Conservation (phyloP, 768 basidiomycete species). For the Suillus plorans region DNA sequence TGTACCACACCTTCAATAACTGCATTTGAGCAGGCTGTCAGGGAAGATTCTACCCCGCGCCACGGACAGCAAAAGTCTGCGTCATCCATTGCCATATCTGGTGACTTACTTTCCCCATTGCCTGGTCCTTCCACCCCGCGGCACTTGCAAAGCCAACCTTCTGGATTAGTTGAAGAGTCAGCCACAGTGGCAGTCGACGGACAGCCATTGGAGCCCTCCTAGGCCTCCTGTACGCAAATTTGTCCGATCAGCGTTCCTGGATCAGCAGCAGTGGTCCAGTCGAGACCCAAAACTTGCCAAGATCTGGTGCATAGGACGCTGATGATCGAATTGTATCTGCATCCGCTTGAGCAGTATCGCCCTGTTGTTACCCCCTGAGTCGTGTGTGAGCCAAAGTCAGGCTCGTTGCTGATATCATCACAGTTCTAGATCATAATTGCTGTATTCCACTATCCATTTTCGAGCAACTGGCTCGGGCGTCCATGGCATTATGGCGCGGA, state of each 20-base stretch:
- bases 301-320: conserved; percentile 19
- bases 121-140: conserved; percentile 27
- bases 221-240: conserved; percentile 31
- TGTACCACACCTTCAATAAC: neutral
- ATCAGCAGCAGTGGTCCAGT: conserved; percentile 48
- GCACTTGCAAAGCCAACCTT: conserved; percentile 16
- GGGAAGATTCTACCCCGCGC: conserved; percentile 3
- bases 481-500: neutral
- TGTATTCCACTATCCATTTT: neutral
- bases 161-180: conserved; percentile 5
- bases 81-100: neutral
- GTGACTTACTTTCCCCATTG: conserved; percentile 9
- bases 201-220: conserved; percentile 17
- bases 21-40: conserved; percentile 18
- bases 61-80: neutral
- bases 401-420: neutral
- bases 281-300: conserved; percentile 37
- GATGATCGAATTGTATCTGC: conserved; percentile 16
- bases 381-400: neutral
- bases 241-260: conserved; percentile 49
- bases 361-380: neutral
- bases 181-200: conserved; percentile 18
- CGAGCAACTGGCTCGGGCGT: neutral
- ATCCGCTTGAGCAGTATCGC: conserved; percentile 14
- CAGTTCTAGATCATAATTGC: neutral